These are phyloP conservation scores for Mycena latifolia DNA, from an alignment of 768 basidiomycete species.

Conservation along the genomic window DNA sequence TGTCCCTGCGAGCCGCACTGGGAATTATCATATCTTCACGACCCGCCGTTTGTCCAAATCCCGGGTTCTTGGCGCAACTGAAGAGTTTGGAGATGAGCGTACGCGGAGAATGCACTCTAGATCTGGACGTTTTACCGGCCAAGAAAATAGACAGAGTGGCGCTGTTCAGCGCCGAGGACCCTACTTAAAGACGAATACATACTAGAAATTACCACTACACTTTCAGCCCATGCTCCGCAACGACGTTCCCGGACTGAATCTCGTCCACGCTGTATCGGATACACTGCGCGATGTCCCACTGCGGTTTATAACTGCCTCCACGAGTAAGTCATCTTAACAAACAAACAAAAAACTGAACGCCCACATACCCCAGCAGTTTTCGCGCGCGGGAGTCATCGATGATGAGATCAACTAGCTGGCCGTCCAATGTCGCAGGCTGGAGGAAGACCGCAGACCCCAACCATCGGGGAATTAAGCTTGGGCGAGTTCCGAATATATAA, in stretches of 20 bases:
- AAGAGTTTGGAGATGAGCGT: constrained; percentile 48
- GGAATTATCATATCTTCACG: constrained; percentile 37
- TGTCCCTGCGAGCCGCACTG: no score
- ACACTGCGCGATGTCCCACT: constrained; percentile 46
- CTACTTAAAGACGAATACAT: background rate
- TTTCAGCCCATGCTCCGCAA: constrained; percentile 39
- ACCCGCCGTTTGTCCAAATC: constrained; percentile 54
- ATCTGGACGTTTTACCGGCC: constrained; percentile 49
- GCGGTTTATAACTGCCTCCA: constrained; percentile 42
- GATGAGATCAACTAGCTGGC: constrained; percentile 44
- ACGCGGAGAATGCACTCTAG: constrained; percentile 44
- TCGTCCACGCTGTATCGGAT: constrained; percentile 50
- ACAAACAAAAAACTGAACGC: background rate
- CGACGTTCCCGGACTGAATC: constrained; percentile 43
- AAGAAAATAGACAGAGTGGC: constrained; percentile 49
- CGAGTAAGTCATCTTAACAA: background rate
- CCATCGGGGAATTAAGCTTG: constrained; percentile 44
- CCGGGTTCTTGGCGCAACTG: constrained; percentile 58
- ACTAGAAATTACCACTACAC: constrained; percentile 7
- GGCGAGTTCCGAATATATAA: constrained; percentile 32
- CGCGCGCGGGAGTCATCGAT: constrained; percentile 51
- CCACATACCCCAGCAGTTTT: constrained; percentile 45
- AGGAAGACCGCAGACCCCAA: constrained; percentile 46
- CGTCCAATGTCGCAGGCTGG: constrained; percentile 46
- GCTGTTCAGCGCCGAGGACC: constrained; percentile 38